Conservation (phyloP, 192 early-diverging fungal species). For the Coemansia sp. region DNA sequence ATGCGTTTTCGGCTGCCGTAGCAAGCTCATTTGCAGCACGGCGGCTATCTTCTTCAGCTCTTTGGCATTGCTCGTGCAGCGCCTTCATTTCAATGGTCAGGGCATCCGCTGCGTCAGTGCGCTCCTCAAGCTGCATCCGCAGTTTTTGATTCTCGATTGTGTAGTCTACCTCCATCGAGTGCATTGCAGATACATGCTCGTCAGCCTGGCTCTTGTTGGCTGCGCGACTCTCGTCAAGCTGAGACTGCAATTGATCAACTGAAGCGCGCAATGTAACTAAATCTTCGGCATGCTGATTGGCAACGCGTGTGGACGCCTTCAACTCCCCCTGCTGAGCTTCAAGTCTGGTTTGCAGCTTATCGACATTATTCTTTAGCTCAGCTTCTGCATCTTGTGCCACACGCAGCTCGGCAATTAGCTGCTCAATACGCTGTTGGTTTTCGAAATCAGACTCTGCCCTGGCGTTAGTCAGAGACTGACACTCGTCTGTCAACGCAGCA, state of each 20-base stretch:
- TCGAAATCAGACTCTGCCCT: slow-evolving; percentile 2
- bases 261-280: not conserved
- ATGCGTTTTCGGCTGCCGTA: not conserved
- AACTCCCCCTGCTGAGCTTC: not conserved
- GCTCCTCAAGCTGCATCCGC: slow-evolving; percentile 5
- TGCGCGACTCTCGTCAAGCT: slow-evolving; percentile 1
- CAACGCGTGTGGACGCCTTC: slow-evolving; percentile 2
- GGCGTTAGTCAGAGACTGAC: not conserved
- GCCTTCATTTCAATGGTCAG: not conserved
- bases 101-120: not conserved
- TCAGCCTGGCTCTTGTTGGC: slow-evolving; percentile 1
- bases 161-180: not conserved
- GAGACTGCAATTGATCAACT: slow-evolving; percentile 3
- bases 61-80: not conserved
- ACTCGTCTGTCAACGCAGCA: slow-evolving; percentile 1
- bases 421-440: not conserved
- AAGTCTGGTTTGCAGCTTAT: slow-evolving; percentile 4
- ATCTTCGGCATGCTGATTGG: not conserved
- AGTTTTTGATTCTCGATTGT: not conserved
- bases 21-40: not conserved
- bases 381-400: not conserved
- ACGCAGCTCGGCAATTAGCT: slow-evolving; percentile 6
- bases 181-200: slow-evolving; percentile 8
- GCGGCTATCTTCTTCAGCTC: not conserved
- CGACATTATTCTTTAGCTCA: not conserved